Conservation (phyloP, 2,329 filamentous ascomycete species). For the Phialophora verrucosa region DNA sequence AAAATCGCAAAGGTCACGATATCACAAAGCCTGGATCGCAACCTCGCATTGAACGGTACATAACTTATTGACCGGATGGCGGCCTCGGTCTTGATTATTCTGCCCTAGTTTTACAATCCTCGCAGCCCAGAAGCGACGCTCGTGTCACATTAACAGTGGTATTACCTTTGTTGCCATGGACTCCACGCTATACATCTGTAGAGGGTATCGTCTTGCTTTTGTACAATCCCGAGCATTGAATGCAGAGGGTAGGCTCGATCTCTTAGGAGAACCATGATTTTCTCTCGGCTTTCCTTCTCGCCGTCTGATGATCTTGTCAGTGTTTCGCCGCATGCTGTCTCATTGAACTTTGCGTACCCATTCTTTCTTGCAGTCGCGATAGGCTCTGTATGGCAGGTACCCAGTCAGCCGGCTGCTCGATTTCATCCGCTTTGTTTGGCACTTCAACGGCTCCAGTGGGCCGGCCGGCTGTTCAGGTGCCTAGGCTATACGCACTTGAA, state of each 20-base stretch:
- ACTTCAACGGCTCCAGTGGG: not conserved
- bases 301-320: slow-evolving; percentile 25
- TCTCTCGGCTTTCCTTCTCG: slow-evolving; percentile 31
- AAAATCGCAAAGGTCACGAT: not conserved
- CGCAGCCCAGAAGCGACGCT: not conserved
- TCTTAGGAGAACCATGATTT: slow-evolving; percentile 22
- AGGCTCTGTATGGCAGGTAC: slow-evolving; percentile 65
- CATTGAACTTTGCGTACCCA: slow-evolving; percentile 70
- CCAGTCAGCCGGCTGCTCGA: slow-evolving; percentile 12
- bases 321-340: not conserved
- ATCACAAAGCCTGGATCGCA: not conserved
- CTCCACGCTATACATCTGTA: slow-evolving; percentile 24
- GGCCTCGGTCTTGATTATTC: not conserved
- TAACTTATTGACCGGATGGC: not conserved
- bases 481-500: slow-evolving; percentile 73
- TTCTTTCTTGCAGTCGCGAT: slow-evolving; percentile 91
- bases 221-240: slow-evolving; percentile 6
- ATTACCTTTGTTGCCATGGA: not conserved
- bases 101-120: slow-evolving; percentile 3
- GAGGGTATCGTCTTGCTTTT: slow-evolving; percentile 18
- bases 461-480: not conserved
- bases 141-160: not conserved
- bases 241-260: slow-evolving; percentile 1
- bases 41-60: not conserved
- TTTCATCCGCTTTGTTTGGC: not conserved